Base-by-base conservation (phyloP, 2,329 filamentous ascomycete genomes). In the Spiromastix sp. region DNA sequence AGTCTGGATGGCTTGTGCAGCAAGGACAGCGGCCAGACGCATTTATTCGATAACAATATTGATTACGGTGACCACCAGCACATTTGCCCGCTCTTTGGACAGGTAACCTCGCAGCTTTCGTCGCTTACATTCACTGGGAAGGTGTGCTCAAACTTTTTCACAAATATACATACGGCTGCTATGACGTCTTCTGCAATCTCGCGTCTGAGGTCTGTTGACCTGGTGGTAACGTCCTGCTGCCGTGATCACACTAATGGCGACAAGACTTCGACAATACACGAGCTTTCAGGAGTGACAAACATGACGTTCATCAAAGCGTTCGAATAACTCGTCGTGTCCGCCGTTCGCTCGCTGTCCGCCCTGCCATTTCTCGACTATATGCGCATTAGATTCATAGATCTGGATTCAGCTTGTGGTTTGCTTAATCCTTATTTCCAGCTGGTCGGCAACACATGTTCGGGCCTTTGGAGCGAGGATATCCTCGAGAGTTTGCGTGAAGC, bases 161-260 rank as follows among this genome's bases (percentile, higher is more conserved):
- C 76, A 30, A 55, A 67, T 21, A 68, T 74, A 4, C 63, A 68
- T n/a, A 59, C 60, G 29, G 58, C 64, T 19, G 66, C 67, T 20
- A 65, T 72, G 56, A 67, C 26, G 56, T 68, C 28, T 59, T 64
- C 11, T 65, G 61, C 42, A 8, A 38, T 45, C 18, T 52, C 55
- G 3, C 52, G 49, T 11, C 68, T 85, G 29, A 75, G 74, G 55
- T 78, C 75, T 2, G 67, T 85, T 15, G 80, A 85, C 47, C 57
- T 85, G 29, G 78, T 79, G 0, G 77, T 85, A 37, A 83, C 83
- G 59, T 83, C 83, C 42, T 81, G 79, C 52, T 86, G 81, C 47
- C 72, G 79, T 3, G 53, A 57, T 25, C 48, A 44, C 22, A 36
- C 37, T 7, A 36, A 39, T 5, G 42, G 47, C 13, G 42, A 52